Evolutionary conservation across 2,329 filamentous ascomycete species (phyloP), one percentile per base, ranked within the genome.

Genomic region (Aspergillus thermomutatus): DNA sequence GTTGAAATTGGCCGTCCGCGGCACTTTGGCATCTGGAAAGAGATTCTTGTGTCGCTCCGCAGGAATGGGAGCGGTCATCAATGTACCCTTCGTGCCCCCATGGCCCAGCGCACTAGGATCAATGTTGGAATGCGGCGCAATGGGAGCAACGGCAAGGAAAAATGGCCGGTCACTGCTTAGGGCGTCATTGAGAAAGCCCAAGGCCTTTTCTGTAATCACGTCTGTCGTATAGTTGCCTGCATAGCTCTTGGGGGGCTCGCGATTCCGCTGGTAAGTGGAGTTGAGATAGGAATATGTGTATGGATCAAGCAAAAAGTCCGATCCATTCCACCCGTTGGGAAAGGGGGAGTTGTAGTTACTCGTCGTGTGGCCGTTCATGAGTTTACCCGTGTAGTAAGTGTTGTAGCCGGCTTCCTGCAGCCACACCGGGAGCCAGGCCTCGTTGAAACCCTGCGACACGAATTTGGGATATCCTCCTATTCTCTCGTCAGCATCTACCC

Each of bases 1-100:
- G 62, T 91, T 91, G 71, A 90, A 91, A 66, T 85, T 84, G 0
- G 77, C 73, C 0, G 81, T 85, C 8, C 88, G 77, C 0, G 88
- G 88, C 0, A 89, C 81, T 23, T 77, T 81, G 0, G 77, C 80
- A 27, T 83, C 80, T 2, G 78, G 68, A 66, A 91, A 91, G 0
- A 90, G 77, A 65, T 87, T 71, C 43, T 79, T 75, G 60, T 91
- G 87, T 46, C 87, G 77, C 45, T 83, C 75, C 0, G 85, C 80
- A 0, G 87, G 80, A 17, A 88, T 77, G 0, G 86, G 85, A 0
- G 78, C 77, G 4, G 77, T 74, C 66, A 82, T 79, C 0, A 60
- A 56, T 1, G 69, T 50, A 9, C 59, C 59, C 9, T 64, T 66
- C 23, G 61, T 56, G 46, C 21, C 49, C 11, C 70, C 21, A 10